Evolutionary conservation across 139 green algal species (phyloP).

Genomic region (Picochlorum sp.): DNA sequence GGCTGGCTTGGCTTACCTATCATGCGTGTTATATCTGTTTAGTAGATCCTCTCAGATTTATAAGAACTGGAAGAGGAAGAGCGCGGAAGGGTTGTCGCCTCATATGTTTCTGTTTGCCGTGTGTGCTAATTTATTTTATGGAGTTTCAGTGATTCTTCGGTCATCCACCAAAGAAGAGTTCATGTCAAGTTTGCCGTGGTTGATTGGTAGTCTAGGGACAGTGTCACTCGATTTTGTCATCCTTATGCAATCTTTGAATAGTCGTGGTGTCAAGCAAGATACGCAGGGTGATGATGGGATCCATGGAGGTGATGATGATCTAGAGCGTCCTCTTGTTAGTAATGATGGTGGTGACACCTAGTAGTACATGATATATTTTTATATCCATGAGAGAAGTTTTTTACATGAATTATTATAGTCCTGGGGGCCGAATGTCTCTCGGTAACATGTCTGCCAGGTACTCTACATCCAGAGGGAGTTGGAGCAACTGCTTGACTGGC

Average conservation of each 20-base stretch:
- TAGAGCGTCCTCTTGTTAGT: conserved; percentile 16
- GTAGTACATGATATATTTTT: too few species aligned
- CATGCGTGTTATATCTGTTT: conserved; percentile 72
- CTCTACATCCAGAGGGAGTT: conserved; percentile 67
- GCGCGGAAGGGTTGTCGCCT: conserved; percentile 58
- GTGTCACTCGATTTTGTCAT: conserved; percentile 72
- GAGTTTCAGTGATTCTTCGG: conserved; percentile 64
- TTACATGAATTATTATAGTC: conserved; percentile 31
- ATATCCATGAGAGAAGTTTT: too few species aligned
- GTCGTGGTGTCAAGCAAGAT: background rate
- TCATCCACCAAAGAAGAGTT: conserved; percentile 33
- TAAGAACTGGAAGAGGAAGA: conserved; percentile 58
- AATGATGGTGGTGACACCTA: too few species aligned
- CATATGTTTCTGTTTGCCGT: conserved; percentile 77
- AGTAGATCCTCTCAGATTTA: conserved; percentile 70
- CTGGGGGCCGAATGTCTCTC: conserved; percentile 43
- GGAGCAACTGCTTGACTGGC: conserved; percentile 61
- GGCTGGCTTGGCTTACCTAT: conserved; percentile 48
- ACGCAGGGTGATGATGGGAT: background rate
- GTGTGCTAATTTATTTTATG: conserved; percentile 68
- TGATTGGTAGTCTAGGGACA: conserved; percentile 74
- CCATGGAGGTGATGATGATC: conserved; percentile 9
- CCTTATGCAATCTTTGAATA: conserved; percentile 38
- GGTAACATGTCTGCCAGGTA: conserved; percentile 36
- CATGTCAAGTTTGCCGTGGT: conserved; percentile 64